These are phyloP conservation scores for Balamuthia mandrillaris DNA, from an alignment of 208 protist genomes.

Conservation along the genomic window DNA sequence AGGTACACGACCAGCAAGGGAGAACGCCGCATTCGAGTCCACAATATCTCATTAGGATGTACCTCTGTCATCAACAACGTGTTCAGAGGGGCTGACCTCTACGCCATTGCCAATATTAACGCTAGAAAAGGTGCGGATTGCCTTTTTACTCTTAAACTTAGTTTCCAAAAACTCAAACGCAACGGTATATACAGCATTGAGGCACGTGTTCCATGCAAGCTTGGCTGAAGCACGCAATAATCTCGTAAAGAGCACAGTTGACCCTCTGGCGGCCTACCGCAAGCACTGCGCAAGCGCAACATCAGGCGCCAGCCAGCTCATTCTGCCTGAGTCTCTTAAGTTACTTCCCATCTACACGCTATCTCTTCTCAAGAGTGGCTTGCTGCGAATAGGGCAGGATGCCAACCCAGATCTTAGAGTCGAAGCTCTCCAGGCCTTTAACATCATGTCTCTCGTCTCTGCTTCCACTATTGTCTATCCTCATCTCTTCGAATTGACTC, in stretches of 20 bases:
- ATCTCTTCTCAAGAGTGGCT: background rate
- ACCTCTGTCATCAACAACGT: background rate
- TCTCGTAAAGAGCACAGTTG: constrained; percentile 9
- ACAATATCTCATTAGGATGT: constrained; percentile 47
- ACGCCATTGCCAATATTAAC: background rate
- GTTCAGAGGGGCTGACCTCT: background rate
- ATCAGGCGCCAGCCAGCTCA: background rate
- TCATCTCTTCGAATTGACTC: background rate
- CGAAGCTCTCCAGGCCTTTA: constrained; percentile 1
- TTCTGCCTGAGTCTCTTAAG: constrained; percentile 20
- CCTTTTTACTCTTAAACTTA: background rate
- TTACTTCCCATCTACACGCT: background rate
- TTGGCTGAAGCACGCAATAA: constrained; percentile 6
- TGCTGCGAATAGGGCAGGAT: background rate
- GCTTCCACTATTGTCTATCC: constrained; percentile 25
- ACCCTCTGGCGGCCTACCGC: constrained; percentile 15
- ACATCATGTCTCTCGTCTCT: constrained; percentile 12
- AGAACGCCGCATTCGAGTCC: constrained; percentile 77
- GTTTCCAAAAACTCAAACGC: background rate
- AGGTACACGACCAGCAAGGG: constrained; percentile 73
- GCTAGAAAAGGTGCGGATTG: background rate
- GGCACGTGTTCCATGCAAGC: background rate
- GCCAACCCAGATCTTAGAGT: background rate
- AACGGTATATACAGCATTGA: background rate
- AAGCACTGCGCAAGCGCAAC: background rate